A percentile compares a stretch with the other conserved stretches of the same genome.
phyloP scores from a whole-genome alignment of 371 early-diverging fungal genomes.

The Mortierella sp. region DNA sequence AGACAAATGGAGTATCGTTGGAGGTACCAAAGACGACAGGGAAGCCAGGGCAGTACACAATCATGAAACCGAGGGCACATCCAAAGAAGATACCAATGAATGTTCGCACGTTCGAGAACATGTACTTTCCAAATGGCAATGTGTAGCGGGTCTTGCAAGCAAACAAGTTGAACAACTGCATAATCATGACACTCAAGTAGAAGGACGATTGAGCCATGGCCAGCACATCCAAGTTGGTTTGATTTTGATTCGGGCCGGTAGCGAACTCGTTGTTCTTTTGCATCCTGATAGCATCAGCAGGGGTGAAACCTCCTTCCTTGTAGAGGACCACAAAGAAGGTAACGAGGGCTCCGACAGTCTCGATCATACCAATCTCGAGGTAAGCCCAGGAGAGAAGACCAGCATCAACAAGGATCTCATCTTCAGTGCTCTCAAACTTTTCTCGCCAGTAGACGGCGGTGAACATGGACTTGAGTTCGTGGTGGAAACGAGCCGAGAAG shows the following conservation, averaged over 20 bases:
- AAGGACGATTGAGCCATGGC: conserved; percentile 82
- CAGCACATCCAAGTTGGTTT: conserved; percentile 56
- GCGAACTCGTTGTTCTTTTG: conserved; percentile 61
- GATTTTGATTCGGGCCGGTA: too few species aligned
- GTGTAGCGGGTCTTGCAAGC: conserved; percentile 86
- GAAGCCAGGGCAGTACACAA: conserved; percentile 88
- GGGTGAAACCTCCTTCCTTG: conserved; percentile 62
- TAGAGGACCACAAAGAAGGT: conserved; percentile 83
- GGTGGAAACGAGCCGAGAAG: conserved; percentile 39
- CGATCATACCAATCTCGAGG: conserved; percentile 87
- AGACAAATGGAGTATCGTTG: conserved; percentile 71
- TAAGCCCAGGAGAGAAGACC: conserved; percentile 88
- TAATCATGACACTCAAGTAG: conserved; percentile 85
- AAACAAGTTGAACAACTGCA: conserved; percentile 94
- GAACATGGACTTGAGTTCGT: conserved; percentile 61
- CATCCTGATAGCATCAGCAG: conserved; percentile 66
- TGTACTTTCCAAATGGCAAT: conserved; percentile 83
- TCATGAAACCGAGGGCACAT: conserved; percentile 68
- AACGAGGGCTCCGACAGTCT: conserved; percentile 78
- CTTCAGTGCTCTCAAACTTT: conserved; percentile 74
- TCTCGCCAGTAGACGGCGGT: conserved; percentile 74
- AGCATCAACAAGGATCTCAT: conserved; percentile 88
- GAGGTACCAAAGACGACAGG: conserved; percentile 80
- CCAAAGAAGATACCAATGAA: conserved; percentile 78
- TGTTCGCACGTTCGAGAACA: conserved; percentile 82